A percentile compares a stretch with the other conserved stretches of the same genome.
phyloP scores from a whole-genome alignment of 768 basidiomycete genomes.

The Leccinum variicolor region DNA sequence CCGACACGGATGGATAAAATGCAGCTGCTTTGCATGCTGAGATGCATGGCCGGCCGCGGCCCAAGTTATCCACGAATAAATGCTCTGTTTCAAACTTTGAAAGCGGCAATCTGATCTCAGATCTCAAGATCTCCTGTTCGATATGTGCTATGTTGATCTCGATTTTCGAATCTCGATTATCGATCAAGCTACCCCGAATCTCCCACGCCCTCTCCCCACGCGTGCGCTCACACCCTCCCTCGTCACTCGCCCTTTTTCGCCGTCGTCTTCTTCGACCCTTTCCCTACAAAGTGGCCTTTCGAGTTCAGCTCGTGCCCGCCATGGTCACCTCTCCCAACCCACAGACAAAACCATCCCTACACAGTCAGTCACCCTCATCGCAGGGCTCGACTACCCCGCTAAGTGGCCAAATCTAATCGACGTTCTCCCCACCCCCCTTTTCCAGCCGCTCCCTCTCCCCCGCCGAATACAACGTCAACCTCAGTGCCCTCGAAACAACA shows the following conservation, averaged over 20 bases:
- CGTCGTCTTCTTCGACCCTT: too few species aligned
- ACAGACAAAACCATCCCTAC: constrained; percentile 70
- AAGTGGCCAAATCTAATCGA: constrained; percentile 88
- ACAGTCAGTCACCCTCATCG: constrained; percentile 89
- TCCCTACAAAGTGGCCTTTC: constrained; percentile 61
- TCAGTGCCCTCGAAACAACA: constrained; percentile 89
- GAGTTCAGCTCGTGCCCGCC: constrained; percentile 78
- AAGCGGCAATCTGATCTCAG: too few species aligned
- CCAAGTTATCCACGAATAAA: too few species aligned
- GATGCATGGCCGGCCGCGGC: not conserved
- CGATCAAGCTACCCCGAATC: too few species aligned
- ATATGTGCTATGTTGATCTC: too few species aligned
- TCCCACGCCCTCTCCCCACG: too few species aligned
- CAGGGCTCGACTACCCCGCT: constrained; percentile 85
- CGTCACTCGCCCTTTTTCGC: too few species aligned
- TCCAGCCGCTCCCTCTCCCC: constrained; percentile 76
- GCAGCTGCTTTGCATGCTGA: constrained; percentile 45
- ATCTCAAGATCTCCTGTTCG: too few species aligned
- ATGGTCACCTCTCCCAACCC: constrained; percentile 83
- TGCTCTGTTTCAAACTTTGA: too few species aligned
- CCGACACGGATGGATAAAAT: constrained; percentile 75
- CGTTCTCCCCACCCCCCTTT: constrained; percentile 38
- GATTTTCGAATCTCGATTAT: too few species aligned
- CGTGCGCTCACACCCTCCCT: too few species aligned
- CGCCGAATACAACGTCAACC: constrained; percentile 79